Base-by-base conservation (phyloP, 2,329 filamentous ascomycete genomes). In the Cytospora piceae region DNA sequence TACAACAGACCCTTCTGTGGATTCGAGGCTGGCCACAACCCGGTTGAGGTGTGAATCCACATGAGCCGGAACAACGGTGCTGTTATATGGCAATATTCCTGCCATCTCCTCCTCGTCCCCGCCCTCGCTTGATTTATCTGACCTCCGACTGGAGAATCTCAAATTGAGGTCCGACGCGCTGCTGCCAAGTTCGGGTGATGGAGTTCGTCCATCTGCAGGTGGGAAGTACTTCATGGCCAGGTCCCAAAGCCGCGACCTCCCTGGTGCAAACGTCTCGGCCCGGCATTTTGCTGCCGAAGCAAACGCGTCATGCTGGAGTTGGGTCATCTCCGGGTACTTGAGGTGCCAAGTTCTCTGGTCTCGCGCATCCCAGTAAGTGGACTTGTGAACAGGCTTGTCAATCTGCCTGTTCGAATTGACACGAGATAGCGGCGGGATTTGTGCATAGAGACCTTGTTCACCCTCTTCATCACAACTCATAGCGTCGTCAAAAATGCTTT, bases 1-100 rank as follows among this genome's bases (percentile, higher is more conserved):
- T 8, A 91, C 80, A 66, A 86, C 83, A 0, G 93, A 97, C 17
- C 86, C 87, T 0, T 83, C 72, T 0, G 88, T 83, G 0, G 89
- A 89, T 17, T 86, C 84, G 17, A 97, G 78, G 63, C 86, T 85
- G 9, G 90, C 93, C 2, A 93, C 81, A 3, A 81, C 76, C 14
- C 77, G 77, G 67, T 78, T 81, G 5, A 78, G 72, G 0, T 69
- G 69, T 12, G 72, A 71, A 24, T 75, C 72, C 3, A 72, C 68
- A 49, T 73, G 74, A 12, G 79, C 63, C 7, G 78, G 76, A 27
- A 80, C 73, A 15, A 77, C 72, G 8, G 77, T 74, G 42, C 77
- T 75, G 1, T 74, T 73, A 14, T 78, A 73, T 15, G 75, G 73
- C 17, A 79, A 70, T 2, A 77, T 81, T 65, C 80, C 77, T 8